Evolutionary conservation across 306 rosid species (phyloP).

Genomic region (Parietaria judaica): DNA sequence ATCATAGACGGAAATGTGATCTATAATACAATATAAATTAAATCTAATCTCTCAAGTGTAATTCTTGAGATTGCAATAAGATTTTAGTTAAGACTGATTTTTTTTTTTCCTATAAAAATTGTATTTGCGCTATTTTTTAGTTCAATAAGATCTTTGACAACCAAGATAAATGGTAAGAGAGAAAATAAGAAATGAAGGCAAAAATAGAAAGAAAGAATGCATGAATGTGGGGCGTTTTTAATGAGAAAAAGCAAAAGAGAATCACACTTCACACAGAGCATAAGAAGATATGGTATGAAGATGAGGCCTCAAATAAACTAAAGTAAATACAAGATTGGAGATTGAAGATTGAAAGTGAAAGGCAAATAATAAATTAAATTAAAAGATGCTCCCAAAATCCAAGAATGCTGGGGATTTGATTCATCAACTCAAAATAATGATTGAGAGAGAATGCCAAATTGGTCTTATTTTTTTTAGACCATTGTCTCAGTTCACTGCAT

Average conservation of each 20-base stretch:
- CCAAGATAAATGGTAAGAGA: too few relatives aligned
- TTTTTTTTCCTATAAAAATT: too few relatives aligned
- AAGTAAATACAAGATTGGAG: too few relatives aligned
- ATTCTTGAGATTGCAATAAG: too few relatives aligned
- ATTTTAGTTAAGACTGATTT: too few relatives aligned
- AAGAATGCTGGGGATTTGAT: conserved; percentile 3
- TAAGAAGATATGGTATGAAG: neutral
- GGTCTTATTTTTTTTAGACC: neutral
- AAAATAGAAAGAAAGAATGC: neutral
- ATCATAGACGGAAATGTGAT: too few relatives aligned
- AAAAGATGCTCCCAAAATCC: conserved; percentile 10
- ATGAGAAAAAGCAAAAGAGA: neutral
- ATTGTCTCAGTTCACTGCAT: conserved; percentile 4
- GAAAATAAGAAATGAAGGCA: neutral
- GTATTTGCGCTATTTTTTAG: too few relatives aligned
- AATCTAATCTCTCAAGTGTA: too few relatives aligned
- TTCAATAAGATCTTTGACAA: too few relatives aligned
- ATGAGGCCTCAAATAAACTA: too few relatives aligned
- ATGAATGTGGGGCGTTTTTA: too few relatives aligned
- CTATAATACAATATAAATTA: too few relatives aligned
- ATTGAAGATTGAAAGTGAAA: neutral
- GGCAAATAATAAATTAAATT: neutral
- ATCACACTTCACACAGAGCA: neutral
- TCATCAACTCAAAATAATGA: neutral
- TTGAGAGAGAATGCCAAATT: neutral